Evolutionary conservation across 2,329 filamentous ascomycete species (phyloP), one percentile per base, ranked within the genome.

Genomic region (Geosmithia putterillii): DNA sequence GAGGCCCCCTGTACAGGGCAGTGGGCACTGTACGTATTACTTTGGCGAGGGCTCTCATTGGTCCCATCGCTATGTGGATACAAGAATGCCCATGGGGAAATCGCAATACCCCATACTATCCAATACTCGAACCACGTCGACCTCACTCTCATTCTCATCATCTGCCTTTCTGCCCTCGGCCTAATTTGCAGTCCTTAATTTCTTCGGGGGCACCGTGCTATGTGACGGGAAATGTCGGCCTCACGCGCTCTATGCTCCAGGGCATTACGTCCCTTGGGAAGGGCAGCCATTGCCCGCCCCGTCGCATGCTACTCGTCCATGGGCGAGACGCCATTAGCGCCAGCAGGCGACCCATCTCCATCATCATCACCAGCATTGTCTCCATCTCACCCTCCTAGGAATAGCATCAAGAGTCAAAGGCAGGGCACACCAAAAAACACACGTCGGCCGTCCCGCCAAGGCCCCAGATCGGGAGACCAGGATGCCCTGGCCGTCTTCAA

Each of bases 401-500:
- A 32, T 32, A 12, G 4, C 35, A n/a, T 4, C 7, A 37, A 20
- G 14, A 18, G 37, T 12, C 6, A 10, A 38, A 43, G 17, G n/a
- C 37, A 20, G 35, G n/a, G 6, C 17, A 19, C 34, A n/a, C n/a
- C n/a, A n/a, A 15, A 37, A 4, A 36, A 15, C 35, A 17, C 42
- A 20, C 18, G 25, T 10, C 18, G 15, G n/a, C 38, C n/a, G 3
- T 20, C 25, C 3, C 40, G 40, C 17, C 28, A 14, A 32, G 28
- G 28, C 28, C 28, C 28, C 28, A 32, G 28, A 14, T 12, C 28
- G 15, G 25, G 32, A 6, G 36, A 40, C 10, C 19, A 45, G 17
- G 43, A 40, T 8, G 55, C 58, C 21, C 38, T 62, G 34, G 58
- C 56, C 1, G 46, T 62, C 15, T 63, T 63, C 54, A 59, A 61